Conservation (phyloP, 2,329 filamentous ascomycete species). For the Fusarium udum region DNA sequence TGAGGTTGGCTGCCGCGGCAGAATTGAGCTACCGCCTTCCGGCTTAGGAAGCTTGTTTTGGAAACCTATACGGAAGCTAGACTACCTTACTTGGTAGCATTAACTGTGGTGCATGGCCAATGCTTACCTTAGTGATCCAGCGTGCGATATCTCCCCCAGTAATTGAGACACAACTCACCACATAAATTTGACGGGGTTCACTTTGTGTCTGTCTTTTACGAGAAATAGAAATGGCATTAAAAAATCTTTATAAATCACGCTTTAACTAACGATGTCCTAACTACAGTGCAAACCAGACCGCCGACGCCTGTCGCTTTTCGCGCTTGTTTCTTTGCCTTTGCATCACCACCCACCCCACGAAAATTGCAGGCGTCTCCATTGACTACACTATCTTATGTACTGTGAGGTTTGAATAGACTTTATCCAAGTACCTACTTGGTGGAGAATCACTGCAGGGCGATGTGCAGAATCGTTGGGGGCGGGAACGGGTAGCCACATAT, state of each 20-base stretch:
- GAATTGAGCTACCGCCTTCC: slow-evolving; percentile 46
- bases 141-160: background rate
- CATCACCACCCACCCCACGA: background rate
- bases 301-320: slow-evolving; percentile 4
- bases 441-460: background rate
- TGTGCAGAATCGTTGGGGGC: background rate
- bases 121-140: background rate
- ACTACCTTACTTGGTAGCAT: background rate
- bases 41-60: slow-evolving; percentile 5
- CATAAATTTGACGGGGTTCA: background rate
- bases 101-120: background rate
- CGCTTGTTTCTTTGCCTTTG: background rate
- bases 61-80: background rate
- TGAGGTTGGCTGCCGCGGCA: slow-evolving; percentile 40
- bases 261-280: background rate
- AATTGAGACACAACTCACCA: background rate
- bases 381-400: background rate
- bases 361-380: background rate
- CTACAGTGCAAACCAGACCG: background rate
- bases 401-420: background rate
- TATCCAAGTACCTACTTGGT: background rate
- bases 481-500: background rate
- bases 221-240: background rate
- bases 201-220: background rate
- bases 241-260: background rate